These are phyloP conservation scores for Rhodotorula sp. DNA, from an alignment of 1,284 basidiomycete genomes.

Conservation along the genomic window DNA sequence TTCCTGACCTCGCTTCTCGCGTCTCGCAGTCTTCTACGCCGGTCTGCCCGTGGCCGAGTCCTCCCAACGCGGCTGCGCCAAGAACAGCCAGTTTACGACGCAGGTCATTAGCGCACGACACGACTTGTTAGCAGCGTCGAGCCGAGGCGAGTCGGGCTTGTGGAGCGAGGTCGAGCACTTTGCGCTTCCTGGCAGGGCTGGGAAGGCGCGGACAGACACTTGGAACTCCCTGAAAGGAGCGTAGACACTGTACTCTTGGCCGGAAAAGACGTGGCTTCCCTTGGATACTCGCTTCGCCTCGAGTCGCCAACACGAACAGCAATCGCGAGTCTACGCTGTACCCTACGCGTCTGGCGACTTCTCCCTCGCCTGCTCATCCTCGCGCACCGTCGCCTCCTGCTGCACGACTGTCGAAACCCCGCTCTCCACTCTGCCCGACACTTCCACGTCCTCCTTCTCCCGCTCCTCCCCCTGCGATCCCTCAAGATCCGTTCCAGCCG, in stretches of 20 bases:
- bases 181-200: not conserved
- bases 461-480: not conserved
- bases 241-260: too few relatives aligned
- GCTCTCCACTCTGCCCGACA: too few relatives aligned
- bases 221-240: not conserved
- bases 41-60: conserved; percentile 31
- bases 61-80: conserved; percentile 34
- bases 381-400: too few relatives aligned
- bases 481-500: not conserved
- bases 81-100: conserved; percentile 42
- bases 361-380: too few relatives aligned
- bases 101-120: conserved; percentile 36
- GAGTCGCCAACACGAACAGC: too few relatives aligned
- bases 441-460: not conserved
- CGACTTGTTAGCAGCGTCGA: conserved; percentile 2
- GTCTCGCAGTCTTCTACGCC: conserved; percentile 36
- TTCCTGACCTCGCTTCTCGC: not conserved
- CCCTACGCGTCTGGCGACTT: too few relatives aligned
- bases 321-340: too few relatives aligned
- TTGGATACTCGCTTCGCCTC: too few relatives aligned
- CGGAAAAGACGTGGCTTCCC: too few relatives aligned
- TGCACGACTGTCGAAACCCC: too few relatives aligned
- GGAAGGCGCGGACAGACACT: not conserved
- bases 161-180: conserved; percentile 18
- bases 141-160: conserved; percentile 2